Evolutionary conservation across 805 yeast species (phyloP), one percentile per base, ranked within the genome.

Genomic region (Yarrowia phangngaensis): DNA sequence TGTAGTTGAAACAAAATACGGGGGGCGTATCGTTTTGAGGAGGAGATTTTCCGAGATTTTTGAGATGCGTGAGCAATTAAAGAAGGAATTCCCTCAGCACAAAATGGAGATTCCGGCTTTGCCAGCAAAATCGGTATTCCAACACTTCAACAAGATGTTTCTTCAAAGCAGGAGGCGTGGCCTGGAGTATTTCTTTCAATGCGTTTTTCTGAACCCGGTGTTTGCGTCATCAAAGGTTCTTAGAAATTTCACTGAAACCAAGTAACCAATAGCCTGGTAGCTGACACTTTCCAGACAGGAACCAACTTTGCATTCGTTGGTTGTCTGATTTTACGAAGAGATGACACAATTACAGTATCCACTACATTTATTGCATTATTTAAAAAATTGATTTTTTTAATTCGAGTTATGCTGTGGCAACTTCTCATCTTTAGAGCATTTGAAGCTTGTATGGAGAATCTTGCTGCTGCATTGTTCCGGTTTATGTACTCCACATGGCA

Each of bases 11-110:
- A 70, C 73, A 1, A 29, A 56, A 5, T 54, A 54, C 4, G 66
- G 64, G 1, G 58, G 67, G 1, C 53, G 55, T 3, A 70, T 82
- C 14, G 60, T 65, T 34, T 57, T 78, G 4, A 74, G 77, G 59
- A 77, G 75, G 59, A 61, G 95, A 28, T 85, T 82, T 62, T 73
- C 78, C 26, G 90, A 84, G 34, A 75, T 85, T 53, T 79, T 65
- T 29, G 53, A 51, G 23, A 68, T 85, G 26, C 68, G 81, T 19
- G 56, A 56, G 1, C 53, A 56, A 4, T 60, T 82, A 15, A 58
- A 56, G 11, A 36, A 31, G 3, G 64, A 61, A 23, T 73, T 67
- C 52, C 74, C 76, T 0, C 53, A 56, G 1, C 56, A 60, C n/a
- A 29, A 46, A 11, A 55, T 57, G n/a, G 67, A 68, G 50, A 63